Evolutionary conservation across 2,329 filamentous ascomycete genomes (phyloP), one percentile per base, ranked within the genome.

Genomic region (Acephala macrosclerotiorum): DNA sequence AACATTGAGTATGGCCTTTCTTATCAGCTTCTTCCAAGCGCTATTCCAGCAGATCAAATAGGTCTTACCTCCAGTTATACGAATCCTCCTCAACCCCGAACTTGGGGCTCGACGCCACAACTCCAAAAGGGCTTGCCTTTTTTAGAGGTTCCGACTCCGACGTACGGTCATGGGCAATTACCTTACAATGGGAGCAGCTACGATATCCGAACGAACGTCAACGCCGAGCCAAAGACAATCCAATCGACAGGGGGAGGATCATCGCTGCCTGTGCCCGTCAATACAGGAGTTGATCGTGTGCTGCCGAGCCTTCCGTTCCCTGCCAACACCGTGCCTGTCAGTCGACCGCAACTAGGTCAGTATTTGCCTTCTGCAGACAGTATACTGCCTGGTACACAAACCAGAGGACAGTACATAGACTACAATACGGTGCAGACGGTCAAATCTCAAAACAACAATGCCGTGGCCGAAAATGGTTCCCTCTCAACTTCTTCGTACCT

Each of bases 221-320:
- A 66, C 58, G 65, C 67, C 1, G 73, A 73, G 25, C 47, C 62
- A 1, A 74, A 70, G 61, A 60, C 35, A 51, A 60, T 68, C 8
- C 66, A 66, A 1, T 18, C 72, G n/a, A 60, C 55, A 26, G 49
- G 59, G 18, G 57, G 70, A 47, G 38, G 38, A 11, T 58, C 40
- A 22, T 65, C 70, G 12, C 68, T 74, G 8, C 71, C 71, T 12
- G 47, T 61, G 7, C 58, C 71, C 3, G 38, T 65, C 38, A 58
- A 53, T 26, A 53, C 47, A n/a, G 70, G 66, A 40, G 66, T 65
- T 14, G 74, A 75, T 63, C 74, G 74, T 4, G 35, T 75, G 14
- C 68, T 75, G 8, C 51, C 29, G 4, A 33, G 25, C 2, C 49
- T 53, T 25, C 74, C 74, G 57, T 58, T 66, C 45, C 72, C 72